Evolutionary conservation across 2,329 filamentous ascomycete species (phyloP), one percentile per base, ranked within the genome.

Genomic region (Paecilomyces formosus): DNA sequence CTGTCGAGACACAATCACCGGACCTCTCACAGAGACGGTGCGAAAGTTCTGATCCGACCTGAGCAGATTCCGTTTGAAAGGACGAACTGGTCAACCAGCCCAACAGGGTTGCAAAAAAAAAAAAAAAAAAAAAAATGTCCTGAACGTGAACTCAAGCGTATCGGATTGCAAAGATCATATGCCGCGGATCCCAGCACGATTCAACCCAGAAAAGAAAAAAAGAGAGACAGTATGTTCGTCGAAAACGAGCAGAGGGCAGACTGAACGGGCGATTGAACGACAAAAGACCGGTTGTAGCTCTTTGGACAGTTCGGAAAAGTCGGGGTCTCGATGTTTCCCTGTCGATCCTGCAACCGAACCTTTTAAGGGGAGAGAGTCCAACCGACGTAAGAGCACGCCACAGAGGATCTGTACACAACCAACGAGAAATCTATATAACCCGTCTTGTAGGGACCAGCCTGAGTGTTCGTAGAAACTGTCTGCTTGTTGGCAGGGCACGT

Each of bases 301-400:
- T 53, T 60, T 55, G 55, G 55, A 52, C 54, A 58, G 50, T 57
- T 26, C 55, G 57, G 58, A 59, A 62, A 54, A 57, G 62, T 59
- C 55, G 60, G 30, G 59, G 58, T 60, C 52, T 53, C 55, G 57
- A 60, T 55, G 57, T 55, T 60, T 59, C 59, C 57, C 54, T 59
- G 60, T 62, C 64, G 58, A 62, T 61, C 57, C 57, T 60, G 55
- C 59, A 62, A 57, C 51, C 56, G 59, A 58, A 58, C 56, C 35
- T 54, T 65, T 66, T 64, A 65, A 65, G 63, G 63, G 65, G 65
- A 65, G 62, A 45, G 39, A 45, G 60, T 60, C 62, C 63, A 58
- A 61, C 52, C 62, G 63, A 54, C 53, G 63, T 63, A 61, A 66
- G 64, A 61, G 61, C 58, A 64, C 64, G 62, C 58, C 61, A 54